Evolutionary conservation across 2,329 filamentous ascomycete species (phyloP).

Genomic region (Fusarium guadeloupense): DNA sequence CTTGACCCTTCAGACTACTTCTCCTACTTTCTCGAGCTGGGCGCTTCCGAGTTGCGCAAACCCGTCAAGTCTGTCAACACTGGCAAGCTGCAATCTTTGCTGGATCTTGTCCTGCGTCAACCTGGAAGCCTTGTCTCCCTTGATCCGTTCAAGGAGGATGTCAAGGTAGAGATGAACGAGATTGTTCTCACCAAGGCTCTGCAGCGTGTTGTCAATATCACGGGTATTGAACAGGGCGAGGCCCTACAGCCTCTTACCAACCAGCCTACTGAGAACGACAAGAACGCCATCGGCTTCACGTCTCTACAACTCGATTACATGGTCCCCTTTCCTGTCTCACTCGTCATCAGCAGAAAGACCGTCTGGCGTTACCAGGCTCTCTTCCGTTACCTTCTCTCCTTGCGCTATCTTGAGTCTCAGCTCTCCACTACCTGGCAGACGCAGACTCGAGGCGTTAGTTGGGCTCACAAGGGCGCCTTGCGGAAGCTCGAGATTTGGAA

Average conservation of each 20-base stretch:
- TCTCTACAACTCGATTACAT: constrained; percentile 93
- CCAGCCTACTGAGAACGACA: constrained; percentile 78
- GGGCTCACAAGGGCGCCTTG: constrained; percentile 82
- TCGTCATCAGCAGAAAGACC: constrained; percentile 95
- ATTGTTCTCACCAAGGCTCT: constrained; percentile 91
- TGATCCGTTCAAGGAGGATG: constrained; percentile 97
- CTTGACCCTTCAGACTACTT: constrained; percentile 98
- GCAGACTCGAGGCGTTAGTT: constrained; percentile 81
- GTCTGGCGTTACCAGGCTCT: constrained; percentile 96
- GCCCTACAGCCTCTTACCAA: constrained; percentile 77
- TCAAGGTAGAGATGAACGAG: constrained; percentile 97
- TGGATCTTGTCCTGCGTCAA: constrained; percentile 97
- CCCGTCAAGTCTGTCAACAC: constrained; percentile 89
- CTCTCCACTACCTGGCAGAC: constrained; percentile 90
- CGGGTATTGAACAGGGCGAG: constrained; percentile 91
- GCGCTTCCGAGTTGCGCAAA: constrained; percentile 88
- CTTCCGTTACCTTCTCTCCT: constrained; percentile 90
- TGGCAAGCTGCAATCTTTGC: constrained; percentile 89
- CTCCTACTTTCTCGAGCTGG: constrained; percentile 94
- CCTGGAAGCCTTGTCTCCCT: constrained; percentile 92
- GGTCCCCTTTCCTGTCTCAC: constrained; percentile 92
- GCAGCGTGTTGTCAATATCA: constrained; percentile 96
- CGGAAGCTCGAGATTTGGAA: constrained; percentile 89
- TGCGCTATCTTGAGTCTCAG: constrained; percentile 89
- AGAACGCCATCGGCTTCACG: constrained; percentile 88